phyloP scores from a whole-genome alignment of 139 green algal species.

The Deuterostichococcus epilithicus region DNA sequence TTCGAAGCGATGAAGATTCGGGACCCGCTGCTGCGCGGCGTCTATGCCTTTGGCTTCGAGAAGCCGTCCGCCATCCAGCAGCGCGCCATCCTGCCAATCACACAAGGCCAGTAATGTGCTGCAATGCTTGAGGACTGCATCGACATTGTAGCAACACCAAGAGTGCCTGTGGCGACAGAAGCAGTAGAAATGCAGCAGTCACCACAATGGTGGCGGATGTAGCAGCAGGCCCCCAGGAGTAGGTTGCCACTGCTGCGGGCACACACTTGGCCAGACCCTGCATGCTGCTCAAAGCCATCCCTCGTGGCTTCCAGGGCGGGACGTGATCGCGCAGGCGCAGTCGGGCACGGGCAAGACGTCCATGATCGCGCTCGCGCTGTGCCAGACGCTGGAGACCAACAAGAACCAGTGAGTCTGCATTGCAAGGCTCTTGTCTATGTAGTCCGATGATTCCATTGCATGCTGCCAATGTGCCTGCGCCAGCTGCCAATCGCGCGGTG shows the following conservation, averaged over 20 bases:
- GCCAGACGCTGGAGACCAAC: conserved; percentile 82
- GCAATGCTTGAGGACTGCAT: too few relatives aligned
- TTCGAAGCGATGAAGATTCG: conserved; percentile 94
- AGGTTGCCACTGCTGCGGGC: too few relatives aligned
- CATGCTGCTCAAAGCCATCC: background rate
- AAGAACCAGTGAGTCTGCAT: conserved; percentile 4
- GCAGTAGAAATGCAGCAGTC: too few relatives aligned
- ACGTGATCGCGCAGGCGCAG: conserved; percentile 98
- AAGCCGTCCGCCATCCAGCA: conserved; percentile 98
- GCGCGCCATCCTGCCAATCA: conserved; percentile 90
- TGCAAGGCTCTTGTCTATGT: too few relatives aligned
- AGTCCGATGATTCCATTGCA: too few relatives aligned
- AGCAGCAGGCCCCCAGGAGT: too few relatives aligned
- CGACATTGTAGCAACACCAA: too few relatives aligned
- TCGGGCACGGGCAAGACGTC: conserved; percentile 97
- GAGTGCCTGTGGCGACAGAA: too few relatives aligned
- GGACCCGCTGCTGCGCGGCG: conserved; percentile 88
- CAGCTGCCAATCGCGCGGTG: conserved; percentile 49
- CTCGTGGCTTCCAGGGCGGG: conserved; percentile 45
- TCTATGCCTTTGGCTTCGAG: conserved; percentile 97
- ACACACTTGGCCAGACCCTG: too few relatives aligned
- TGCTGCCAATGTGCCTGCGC: too few relatives aligned
- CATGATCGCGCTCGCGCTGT: conserved; percentile 88
- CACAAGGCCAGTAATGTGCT: conserved; percentile 12
- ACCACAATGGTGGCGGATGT: too few relatives aligned